A percentile compares a stretch with the other conserved stretches of the same genome.
Conservation (phyloP, 2,329 filamentous ascomycete genomes). For the Trichophyton benhamiae region DNA sequence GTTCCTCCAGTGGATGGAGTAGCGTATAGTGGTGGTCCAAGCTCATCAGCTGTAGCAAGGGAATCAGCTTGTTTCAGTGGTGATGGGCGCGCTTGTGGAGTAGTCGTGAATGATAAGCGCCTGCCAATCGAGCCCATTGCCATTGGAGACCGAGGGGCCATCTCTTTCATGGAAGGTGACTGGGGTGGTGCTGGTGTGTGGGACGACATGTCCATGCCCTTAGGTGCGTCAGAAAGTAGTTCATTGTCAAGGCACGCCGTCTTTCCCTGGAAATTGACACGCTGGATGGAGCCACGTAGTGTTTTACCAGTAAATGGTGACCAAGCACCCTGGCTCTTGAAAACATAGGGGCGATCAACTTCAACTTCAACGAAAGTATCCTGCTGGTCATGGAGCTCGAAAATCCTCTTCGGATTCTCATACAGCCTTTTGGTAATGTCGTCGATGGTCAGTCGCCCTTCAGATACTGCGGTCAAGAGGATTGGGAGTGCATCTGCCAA, state of each 20-base stretch:
- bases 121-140: conserved; percentile 28
- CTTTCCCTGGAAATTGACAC: conserved; percentile 62
- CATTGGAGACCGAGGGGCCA: conserved; percentile 31
- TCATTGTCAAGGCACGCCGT: conserved; percentile 65
- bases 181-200: conserved; percentile 38
- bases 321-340: conserved; percentile 44
- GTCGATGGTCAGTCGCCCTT: conserved; percentile 60
- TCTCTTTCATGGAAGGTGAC: conserved; percentile 33
- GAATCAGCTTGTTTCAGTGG: conserved; percentile 20
- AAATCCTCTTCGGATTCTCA: conserved; percentile 68
- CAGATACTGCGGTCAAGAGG: conserved; percentile 61
- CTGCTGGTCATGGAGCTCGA: conserved; percentile 69
- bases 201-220: conserved; percentile 64
- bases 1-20: conserved; percentile 42
- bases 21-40: conserved; percentile 30
- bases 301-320: conserved; percentile 59
- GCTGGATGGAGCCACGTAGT: conserved; percentile 58
- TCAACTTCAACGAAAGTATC: conserved; percentile 63
- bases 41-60: conserved; percentile 20
- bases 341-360: conserved; percentile 56
- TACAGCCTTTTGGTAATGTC: conserved; percentile 60
- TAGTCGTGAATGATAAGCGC: conserved; percentile 27
- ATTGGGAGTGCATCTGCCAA: conserved; percentile 63
- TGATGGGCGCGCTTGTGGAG: conserved; percentile 24
- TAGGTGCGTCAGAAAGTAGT: conserved; percentile 42